Percentiles rank a stretch among this genome's conserved stretches.
Conservation (phyloP, 2,329 filamentous ascomycete genomes). For the Teratosphaeria gauchensis region DNA sequence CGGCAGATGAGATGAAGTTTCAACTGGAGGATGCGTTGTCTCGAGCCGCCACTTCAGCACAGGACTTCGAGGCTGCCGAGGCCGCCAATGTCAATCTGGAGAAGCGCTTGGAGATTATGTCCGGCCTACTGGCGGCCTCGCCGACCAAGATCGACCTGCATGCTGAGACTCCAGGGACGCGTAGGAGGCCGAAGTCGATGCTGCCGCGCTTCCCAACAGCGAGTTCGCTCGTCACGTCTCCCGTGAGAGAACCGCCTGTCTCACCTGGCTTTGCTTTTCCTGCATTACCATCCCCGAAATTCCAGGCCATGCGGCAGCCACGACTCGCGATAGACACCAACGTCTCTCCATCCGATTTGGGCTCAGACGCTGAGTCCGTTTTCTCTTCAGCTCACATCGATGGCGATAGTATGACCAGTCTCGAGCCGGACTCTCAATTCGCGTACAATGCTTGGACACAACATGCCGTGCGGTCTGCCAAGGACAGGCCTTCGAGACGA, state of each 20-base stretch:
- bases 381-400: conserved; percentile 10
- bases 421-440: conserved; percentile 1
- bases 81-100: conserved; percentile 29
- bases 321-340: conserved; percentile 1
- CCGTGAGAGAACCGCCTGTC: conserved; percentile 12
- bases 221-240: conserved; percentile 18
- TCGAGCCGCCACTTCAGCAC: conserved; percentile 21
- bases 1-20: conserved; percentile 19
- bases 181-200: conserved; percentile 25
- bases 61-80: conserved; percentile 25
- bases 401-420: conserved; percentile 11
- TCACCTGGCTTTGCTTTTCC: conserved; percentile 5
- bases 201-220: conserved; percentile 26
- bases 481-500: conserved; percentile 16
- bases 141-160: conserved; percentile 28
- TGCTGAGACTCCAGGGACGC: conserved; percentile 16
- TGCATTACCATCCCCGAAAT: neutral
- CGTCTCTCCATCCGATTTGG: conserved; percentile 8
- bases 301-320: neutral
- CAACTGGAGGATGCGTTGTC: conserved; percentile 26
- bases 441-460: conserved; percentile 9
- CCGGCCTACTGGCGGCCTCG: conserved; percentile 27
- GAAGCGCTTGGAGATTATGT: conserved; percentile 29
- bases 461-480: conserved; percentile 5
- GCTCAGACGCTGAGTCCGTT: conserved; percentile 11